Conservation (phyloP, 129 eudicot species). For the Helianthus annuus region HanXRQr2.0-SUNRISE NC_035440.2:66733099-66733598, state of each 20-base stretch:
- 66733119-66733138: too few species aligned
- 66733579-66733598: too few species aligned
- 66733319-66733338: neutral
- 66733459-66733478: conserved; percentile 9
- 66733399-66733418: neutral
- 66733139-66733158: too few species aligned
- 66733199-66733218: neutral
- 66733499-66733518: too few species aligned
- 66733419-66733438: conserved; percentile 6
- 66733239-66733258: neutral
- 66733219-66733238: neutral
- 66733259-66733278: neutral
- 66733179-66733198: neutral
- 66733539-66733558: too few species aligned
- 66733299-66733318: neutral
- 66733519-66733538: too few species aligned
- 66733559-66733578: too few species aligned
- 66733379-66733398: conserved; percentile 7
- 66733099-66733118: too few species aligned
- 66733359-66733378: neutral
- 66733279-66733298: conserved; percentile 7
- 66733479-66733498: too few species aligned
- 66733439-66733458: neutral
- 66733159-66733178: neutral
- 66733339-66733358: neutral